Conservation (phyloP, 2,329 filamentous ascomycete species). For the Cladorrhinum sp. region DNA sequence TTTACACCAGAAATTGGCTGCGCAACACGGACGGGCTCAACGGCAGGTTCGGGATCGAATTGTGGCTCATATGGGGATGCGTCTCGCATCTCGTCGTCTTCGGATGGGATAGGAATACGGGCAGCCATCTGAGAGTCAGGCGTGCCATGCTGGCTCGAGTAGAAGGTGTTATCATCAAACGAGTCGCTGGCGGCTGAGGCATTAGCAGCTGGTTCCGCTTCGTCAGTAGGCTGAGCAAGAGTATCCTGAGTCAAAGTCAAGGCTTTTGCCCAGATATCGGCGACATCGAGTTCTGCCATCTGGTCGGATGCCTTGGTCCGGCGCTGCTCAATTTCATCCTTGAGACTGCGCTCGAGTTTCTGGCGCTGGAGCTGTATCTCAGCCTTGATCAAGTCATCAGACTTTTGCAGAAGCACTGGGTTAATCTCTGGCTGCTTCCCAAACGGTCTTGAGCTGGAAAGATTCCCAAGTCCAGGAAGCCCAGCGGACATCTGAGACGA, state of each 20-base stretch:
- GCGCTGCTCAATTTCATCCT: constrained; percentile 71
- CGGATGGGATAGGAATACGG: constrained; percentile 46
- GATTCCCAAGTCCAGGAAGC: constrained; percentile 24
- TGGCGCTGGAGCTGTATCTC: constrained; percentile 78
- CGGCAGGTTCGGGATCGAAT: constrained; percentile 27
- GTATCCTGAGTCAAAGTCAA: constrained; percentile 68
- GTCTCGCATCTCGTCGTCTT: constrained; percentile 39
- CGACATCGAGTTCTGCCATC: constrained; percentile 65
- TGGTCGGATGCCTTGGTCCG: constrained; percentile 47
- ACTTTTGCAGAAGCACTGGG: constrained; percentile 81
- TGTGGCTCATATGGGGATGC: constrained; percentile 37
- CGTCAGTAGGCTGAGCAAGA: constrained; percentile 56
- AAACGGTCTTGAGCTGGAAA: constrained; percentile 31
- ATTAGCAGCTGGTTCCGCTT: constrained; percentile 54
- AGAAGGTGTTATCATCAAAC: constrained; percentile 91
- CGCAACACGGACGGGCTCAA: constrained; percentile 11
- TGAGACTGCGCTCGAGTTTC: constrained; percentile 72
- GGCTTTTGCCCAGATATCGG: constrained; percentile 69
- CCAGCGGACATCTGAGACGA: constrained; percentile 20
- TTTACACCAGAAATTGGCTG: constrained; percentile 4
- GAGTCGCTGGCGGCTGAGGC: constrained; percentile 69
- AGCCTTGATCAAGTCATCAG: constrained; percentile 77
- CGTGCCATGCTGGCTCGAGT: constrained; percentile 90
- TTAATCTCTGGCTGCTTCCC: constrained; percentile 67
- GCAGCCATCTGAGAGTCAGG: constrained; percentile 52